Evolutionary conservation across 176 grass and related monocot genomes (phyloP), one percentile per base, ranked within the genome.

Genomic region (Guadua angustifolia): DNA sequence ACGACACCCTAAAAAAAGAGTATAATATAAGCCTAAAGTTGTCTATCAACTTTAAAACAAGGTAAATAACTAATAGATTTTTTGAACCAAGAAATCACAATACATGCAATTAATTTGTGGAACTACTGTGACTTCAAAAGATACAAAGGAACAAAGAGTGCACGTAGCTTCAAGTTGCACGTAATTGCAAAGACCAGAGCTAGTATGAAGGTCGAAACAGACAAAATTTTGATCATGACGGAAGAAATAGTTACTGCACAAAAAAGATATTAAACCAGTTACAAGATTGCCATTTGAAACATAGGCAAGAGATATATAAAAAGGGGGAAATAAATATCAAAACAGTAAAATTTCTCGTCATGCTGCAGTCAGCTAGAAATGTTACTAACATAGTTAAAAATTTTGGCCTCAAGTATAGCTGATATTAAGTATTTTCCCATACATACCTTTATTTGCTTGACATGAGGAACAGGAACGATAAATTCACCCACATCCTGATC

Each of bases 401-500:
- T 39, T 55, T 44, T 69, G 36, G 35, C 47, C 42, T 71, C 71
- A 75, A 17, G 22, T 46, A 16, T 72, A 69, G 33, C 32, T 84
- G 47, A 26, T 55, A 63, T 56, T 36, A 63, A 63, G 33, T 78
- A 78, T 71, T 83, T 71, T 50, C 46, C 19, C 45, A 17, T 45
- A 9, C 17, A 68, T 82, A 98, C 96, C 96, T 98, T 98, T 66
- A 98, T 60, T 95, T 98, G 93, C 77, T 98, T 98, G 45, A 98
- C 91, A 45, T 92, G 81, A 85, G 96, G 96, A 94, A 98, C 85
- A 19, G 96, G 96, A 70, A 98, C 83, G 5, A 98, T 98, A 92
- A 87, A 98, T 94, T 98, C 80, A 83, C 96, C 96, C 46, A 95
- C 96, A 85, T 98, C 92, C 45, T 91, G 88, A 89, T 98, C 96